Evolutionary conservation across 2,329 filamentous ascomycete species (phyloP), one percentile per base, ranked within the genome.

Genomic region (Colletotrichum coccodes): DNA sequence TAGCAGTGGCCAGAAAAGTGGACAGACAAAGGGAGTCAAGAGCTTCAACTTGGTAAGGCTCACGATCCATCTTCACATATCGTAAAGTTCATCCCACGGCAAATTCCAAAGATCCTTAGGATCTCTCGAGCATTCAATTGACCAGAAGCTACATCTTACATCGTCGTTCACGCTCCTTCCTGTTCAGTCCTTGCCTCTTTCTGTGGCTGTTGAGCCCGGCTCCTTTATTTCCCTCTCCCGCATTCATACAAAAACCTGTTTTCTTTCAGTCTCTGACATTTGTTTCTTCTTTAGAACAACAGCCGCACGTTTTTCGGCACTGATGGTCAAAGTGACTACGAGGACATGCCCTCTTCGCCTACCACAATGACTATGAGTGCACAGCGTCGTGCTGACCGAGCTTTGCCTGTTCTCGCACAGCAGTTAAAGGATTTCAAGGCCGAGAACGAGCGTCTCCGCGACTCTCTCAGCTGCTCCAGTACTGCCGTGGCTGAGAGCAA

Each of bases 301-400:
- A 59, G 0, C 40, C n/a, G 12, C 18, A 23, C 21, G 14, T n/a
- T n/a, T 6, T 28, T 59, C 21, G 56, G 56, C 56, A 47, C 21
- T n/a, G 56, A 59, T 11, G 56, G 56, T 16, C 40, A 59, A 30
- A 4, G 26, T 18, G 32, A 56, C n/a, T n/a, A 36, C 6, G 21
- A 28, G 12, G 52, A 8, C 23, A 40, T 40, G 16, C 52, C 52
- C 4, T 18, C 9, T 18, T 56, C 52, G 16, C 52, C 52, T 14
- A 56, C 52, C 23, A 4, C 23, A 18, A 56, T 40, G 52, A 56
- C 52, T 6, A 56, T 38, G 34, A 40, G 52, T n/a, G 52, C 52
- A 18, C 52, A 56, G 32, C 52, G 52, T 3, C 52, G 18, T 23
- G 23, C 52, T 5, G 36, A 38, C 34, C 52, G 52, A 14, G 34